These are phyloP conservation scores for Plectosphaerella cucumerina DNA, from an alignment of 2,329 filamentous ascomycete species.

Conservation along the genomic window DNA sequence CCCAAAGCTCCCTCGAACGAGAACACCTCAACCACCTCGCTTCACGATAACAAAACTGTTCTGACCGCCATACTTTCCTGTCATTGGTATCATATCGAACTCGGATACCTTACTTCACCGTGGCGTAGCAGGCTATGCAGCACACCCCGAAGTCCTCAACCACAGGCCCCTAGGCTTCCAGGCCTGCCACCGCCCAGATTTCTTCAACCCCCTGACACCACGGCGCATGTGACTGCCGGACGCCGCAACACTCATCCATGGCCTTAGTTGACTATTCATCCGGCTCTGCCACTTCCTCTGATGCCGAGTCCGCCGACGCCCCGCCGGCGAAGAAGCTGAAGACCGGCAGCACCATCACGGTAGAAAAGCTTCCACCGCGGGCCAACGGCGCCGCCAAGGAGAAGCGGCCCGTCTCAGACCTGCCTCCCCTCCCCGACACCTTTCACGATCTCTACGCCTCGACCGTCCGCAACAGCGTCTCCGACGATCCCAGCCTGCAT, in stretches of 20 bases:
- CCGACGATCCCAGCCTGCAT: slow-evolving; percentile 81
- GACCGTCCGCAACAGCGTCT: slow-evolving; percentile 69
- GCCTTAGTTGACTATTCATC: slow-evolving; percentile 63
- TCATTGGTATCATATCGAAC: too few species aligned
- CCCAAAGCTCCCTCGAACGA: too few species aligned
- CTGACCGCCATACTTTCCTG: too few species aligned
- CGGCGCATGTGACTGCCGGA: too few species aligned
- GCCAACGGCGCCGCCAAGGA: not conserved
- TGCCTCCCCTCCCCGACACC: slow-evolving; percentile 71
- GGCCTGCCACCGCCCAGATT: too few species aligned
- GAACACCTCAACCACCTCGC: too few species aligned
- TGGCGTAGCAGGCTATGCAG: too few species aligned
- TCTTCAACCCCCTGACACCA: too few species aligned
- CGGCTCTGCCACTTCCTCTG: slow-evolving; percentile 25
- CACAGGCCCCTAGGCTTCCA: too few species aligned
- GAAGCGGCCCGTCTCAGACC: slow-evolving; percentile 14
- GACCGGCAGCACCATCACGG: slow-evolving; percentile 9
- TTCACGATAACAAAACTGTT: too few species aligned
- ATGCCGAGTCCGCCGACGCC: slow-evolving; percentile 10
- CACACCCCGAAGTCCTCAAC: too few species aligned
- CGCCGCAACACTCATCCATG: slow-evolving; percentile 36
- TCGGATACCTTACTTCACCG: too few species aligned
- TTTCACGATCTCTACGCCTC: slow-evolving; percentile 92
- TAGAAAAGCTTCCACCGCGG: not conserved
- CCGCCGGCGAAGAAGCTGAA: slow-evolving; percentile 35